Percentiles rank a stretch among this genome's conserved stretches.
phyloP scores from a whole-genome alignment of 2,329 filamentous ascomycete genomes.

The Ophiostoma tasmaniense region DNA sequence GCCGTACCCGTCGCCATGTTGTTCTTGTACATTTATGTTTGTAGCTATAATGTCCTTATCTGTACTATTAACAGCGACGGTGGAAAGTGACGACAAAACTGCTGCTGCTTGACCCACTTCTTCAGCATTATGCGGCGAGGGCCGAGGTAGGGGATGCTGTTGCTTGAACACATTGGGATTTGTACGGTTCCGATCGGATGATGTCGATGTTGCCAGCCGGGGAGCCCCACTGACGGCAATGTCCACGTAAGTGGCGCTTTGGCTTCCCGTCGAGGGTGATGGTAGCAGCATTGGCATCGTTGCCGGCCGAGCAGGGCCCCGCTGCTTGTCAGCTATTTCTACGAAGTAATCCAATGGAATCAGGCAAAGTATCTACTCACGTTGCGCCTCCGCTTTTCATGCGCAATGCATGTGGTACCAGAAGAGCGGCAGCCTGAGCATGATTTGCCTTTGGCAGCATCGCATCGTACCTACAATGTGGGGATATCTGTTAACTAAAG shows the following conservation, averaged over 20 bases:
- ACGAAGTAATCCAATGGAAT: background rate
- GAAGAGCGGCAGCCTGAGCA: slow-evolving; percentile 16
- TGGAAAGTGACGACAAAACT: slow-evolving; percentile 13
- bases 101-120: slow-evolving; percentile 17
- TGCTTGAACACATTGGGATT: background rate
- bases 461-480: slow-evolving; percentile 12
- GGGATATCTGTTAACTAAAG: background rate
- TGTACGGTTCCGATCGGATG: background rate
- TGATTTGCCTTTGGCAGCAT: slow-evolving; percentile 8
- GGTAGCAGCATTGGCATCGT: slow-evolving; percentile 15
- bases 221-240: background rate
- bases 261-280: slow-evolving; percentile 4
- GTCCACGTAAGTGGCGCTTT: background rate
- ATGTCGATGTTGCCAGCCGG: background rate
- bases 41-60: background rate
- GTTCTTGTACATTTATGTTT: background rate
- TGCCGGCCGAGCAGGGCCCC: slow-evolving; percentile 12
- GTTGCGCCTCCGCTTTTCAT: slow-evolving; percentile 19
- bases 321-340: background rate
- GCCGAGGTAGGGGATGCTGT: background rate
- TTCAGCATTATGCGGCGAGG: slow-evolving; percentile 1
- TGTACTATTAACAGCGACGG: background rate
- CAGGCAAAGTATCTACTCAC: slow-evolving; percentile 7
- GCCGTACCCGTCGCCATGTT: background rate
- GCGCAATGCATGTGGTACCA: slow-evolving; percentile 16